Evolutionary conservation across 768 basidiomycete genomes (phyloP).

Genomic region (Lepiota brunneoincarnata): DNA sequence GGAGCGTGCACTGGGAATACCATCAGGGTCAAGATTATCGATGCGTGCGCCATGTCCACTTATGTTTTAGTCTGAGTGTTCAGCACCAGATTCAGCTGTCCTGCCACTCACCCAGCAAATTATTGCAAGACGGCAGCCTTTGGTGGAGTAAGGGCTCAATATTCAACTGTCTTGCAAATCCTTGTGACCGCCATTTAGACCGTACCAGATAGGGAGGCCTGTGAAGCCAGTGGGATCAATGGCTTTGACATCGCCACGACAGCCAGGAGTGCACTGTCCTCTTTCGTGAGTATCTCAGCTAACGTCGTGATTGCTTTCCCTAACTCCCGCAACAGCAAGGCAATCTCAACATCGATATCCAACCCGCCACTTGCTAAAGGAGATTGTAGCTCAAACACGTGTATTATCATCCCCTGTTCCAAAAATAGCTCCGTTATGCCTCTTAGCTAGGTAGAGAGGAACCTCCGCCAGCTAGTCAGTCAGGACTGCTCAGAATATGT

Average conservation of each 20-base stretch:
- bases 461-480: no score
- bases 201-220: slow-evolving; percentile 25
- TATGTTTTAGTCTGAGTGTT: no score
- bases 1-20: slow-evolving; percentile 26
- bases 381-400: not conserved
- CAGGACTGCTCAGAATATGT: no score
- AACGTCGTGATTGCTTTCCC: not conserved
- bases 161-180: not conserved
- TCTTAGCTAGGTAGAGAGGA: no score
- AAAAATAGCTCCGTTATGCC: no score
- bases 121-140: slow-evolving; percentile 29
- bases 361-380: slow-evolving; percentile 19
- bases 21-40: slow-evolving; percentile 32
- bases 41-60: slow-evolving; percentile 17
- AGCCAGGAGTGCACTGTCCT: slow-evolving; percentile 27
- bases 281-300: slow-evolving; percentile 21
- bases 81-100: slow-evolving; percentile 16
- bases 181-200: slow-evolving; percentile 13
- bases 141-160: slow-evolving; percentile 15
- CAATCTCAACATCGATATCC: slow-evolving; percentile 25
- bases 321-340: slow-evolving; percentile 18
- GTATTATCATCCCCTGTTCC: no score
- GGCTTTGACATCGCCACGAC: slow-evolving; percentile 32
- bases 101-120: slow-evolving; percentile 32
- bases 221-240: slow-evolving; percentile 28